Conservation (phyloP, 2,329 filamentous ascomycete species). For the Aspergillus sp. region DNA sequence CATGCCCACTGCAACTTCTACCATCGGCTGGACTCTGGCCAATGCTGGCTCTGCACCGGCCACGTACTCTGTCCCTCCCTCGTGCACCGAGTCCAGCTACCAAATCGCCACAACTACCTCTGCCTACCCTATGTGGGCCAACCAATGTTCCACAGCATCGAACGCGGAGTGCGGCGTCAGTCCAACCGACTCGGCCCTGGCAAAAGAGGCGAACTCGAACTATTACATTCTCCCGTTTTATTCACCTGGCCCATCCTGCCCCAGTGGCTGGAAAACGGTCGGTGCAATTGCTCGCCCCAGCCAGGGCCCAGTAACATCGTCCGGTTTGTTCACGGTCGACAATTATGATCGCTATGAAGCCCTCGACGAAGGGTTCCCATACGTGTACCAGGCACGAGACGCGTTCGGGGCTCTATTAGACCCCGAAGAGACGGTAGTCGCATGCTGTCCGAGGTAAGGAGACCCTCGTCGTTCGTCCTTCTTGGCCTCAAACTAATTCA, state of each 20-base stretch:
- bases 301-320: not conserved
- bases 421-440: not conserved
- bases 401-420: not conserved
- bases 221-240: not conserved
- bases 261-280: not conserved
- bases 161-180: no score
- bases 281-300: not conserved
- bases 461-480: not conserved
- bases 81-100: not conserved
- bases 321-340: not conserved
- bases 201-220: not conserved
- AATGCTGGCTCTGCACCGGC: not conserved
- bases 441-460: not conserved
- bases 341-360: not conserved
- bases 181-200: not conserved
- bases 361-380: not conserved
- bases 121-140: not conserved
- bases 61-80: not conserved
- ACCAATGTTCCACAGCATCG: not conserved
- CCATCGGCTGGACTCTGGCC: not conserved
- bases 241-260: not conserved
- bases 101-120: not conserved
- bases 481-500: not conserved
- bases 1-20: not conserved
- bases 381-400: not conserved